Evolutionary conservation across 805 yeast species (phyloP).

Genomic region (Cyberlindnera veronae): DNA sequence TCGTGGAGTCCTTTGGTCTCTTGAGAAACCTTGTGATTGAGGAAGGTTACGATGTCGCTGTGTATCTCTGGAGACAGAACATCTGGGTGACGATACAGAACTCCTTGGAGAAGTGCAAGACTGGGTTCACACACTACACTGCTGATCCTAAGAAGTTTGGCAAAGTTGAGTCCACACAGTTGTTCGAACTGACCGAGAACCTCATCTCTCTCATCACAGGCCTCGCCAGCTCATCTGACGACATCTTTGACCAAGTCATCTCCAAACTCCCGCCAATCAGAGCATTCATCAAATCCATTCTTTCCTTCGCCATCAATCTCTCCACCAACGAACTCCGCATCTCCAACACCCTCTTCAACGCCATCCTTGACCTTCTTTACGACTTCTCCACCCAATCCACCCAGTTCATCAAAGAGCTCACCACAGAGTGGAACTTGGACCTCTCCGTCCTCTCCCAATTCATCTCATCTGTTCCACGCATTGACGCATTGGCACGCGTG

Average conservation of each 20-base stretch:
- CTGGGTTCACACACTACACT: slow-evolving; percentile 43
- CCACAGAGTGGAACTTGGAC: slow-evolving; percentile 19
- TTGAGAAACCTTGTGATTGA: slow-evolving; percentile 77
- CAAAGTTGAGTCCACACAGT: slow-evolving; percentile 43
- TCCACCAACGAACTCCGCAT: slow-evolving; percentile 27
- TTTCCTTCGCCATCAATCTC: slow-evolving; percentile 30
- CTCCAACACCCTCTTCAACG: slow-evolving; percentile 44
- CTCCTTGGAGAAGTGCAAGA: slow-evolving; percentile 48
- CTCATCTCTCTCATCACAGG: slow-evolving; percentile 65
- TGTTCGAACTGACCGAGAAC: slow-evolving; percentile 71
- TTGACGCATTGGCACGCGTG: slow-evolving; percentile 33
- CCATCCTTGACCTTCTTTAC: slow-evolving; percentile 54
- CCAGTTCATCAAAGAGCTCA: slow-evolving; percentile 40
- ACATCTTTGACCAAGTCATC: slow-evolving; percentile 45
- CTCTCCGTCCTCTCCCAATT: slow-evolving; percentile 14
- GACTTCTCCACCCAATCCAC: slow-evolving; percentile 58
- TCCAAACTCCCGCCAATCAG: slow-evolving; percentile 26
- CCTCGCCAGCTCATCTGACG: slow-evolving; percentile 60
- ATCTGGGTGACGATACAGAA: slow-evolving; percentile 61
- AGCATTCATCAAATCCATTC: slow-evolving; percentile 26
- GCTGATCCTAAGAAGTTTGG: slow-evolving; percentile 22
- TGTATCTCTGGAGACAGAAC: slow-evolving; percentile 71
- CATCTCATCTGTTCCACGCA: slow-evolving; percentile 10
- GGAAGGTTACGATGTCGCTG: slow-evolving; percentile 82
- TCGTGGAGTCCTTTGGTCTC: slow-evolving; percentile 77